phyloP scores from a whole-genome alignment of 192 early-diverging fungal species.

The Coemansia erecta region DNA sequence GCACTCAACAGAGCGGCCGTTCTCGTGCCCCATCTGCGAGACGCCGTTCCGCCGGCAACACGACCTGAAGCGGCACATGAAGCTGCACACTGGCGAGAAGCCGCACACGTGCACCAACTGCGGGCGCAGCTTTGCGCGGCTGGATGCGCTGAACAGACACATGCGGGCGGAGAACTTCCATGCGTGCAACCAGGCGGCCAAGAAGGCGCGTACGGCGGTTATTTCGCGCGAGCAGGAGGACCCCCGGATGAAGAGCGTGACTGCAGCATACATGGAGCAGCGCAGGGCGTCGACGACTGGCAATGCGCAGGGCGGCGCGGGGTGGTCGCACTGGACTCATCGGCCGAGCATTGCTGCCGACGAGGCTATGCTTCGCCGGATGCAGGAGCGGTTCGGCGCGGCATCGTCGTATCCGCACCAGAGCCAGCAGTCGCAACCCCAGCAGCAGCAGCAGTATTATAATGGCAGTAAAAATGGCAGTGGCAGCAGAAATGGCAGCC shows the following conservation, averaged over 20 bases:
- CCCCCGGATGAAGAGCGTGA: conserved; percentile 26
- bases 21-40: conserved; percentile 65
- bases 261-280: conserved; percentile 32
- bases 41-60: conserved; percentile 84
- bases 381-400: conserved; percentile 51
- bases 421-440: neutral
- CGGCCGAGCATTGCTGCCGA: conserved; percentile 54
- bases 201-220: conserved; percentile 44
- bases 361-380: conserved; percentile 50
- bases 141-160: conserved; percentile 78
- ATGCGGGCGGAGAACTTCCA: conserved; percentile 62
- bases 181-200: conserved; percentile 57
- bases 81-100: conserved; percentile 74
- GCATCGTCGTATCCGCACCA: conserved; percentile 6
- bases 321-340: conserved; percentile 48
- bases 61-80: conserved; percentile 86
- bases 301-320: conserved; percentile 13
- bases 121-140: conserved; percentile 75
- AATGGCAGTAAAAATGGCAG: neutral
- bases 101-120: conserved; percentile 74
- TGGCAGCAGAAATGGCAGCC: conserved; percentile 8
- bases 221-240: conserved; percentile 8
- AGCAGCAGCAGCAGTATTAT: conserved; percentile 7
- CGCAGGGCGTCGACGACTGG: conserved; percentile 34
- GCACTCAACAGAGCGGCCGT: conserved; percentile 74